phyloP scores from a whole-genome alignment of 2,329 filamentous ascomycete genomes.

The Geoglossum cookeanum region DNA sequence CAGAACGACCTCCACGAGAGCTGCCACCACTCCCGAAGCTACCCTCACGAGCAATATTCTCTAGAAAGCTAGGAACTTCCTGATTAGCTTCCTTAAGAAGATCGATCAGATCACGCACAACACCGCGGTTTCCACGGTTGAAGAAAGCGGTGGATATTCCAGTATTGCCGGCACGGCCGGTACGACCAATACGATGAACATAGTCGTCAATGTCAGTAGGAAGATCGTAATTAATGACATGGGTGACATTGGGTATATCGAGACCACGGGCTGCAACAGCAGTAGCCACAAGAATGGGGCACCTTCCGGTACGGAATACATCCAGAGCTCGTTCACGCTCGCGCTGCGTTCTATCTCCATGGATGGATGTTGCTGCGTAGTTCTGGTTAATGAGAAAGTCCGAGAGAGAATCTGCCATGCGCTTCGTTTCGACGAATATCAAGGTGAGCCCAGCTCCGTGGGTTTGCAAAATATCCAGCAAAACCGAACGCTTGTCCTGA shows the following conservation, averaged over 20 bases:
- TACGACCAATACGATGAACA: constrained; percentile 98
- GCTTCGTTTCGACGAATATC: constrained; percentile 99
- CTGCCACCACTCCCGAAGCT: constrained; percentile 58
- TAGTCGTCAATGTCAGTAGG: constrained; percentile 98
- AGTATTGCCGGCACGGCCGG: constrained; percentile 96
- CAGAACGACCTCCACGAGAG: constrained; percentile 40
- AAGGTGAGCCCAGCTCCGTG: constrained; percentile 65
- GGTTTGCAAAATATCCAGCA: constrained; percentile 92
- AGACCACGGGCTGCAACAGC: constrained; percentile 83
- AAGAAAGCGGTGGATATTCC: constrained; percentile 98
- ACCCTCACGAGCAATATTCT: constrained; percentile 91
- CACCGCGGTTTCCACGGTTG: constrained; percentile 97
- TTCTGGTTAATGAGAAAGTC: constrained; percentile 98
- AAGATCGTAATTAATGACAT: constrained; percentile 99
- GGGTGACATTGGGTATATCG: constrained; percentile 90
- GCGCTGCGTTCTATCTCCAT: constrained; percentile 94
- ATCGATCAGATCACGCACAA: constrained; percentile 92
- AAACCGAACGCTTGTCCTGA: constrained; percentile 88
- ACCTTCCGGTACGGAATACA: constrained; percentile 90
- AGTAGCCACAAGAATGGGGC: constrained; percentile 90
- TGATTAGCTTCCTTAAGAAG: constrained; percentile 97
- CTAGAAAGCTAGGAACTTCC: constrained; percentile 81
- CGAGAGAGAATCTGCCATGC: constrained; percentile 91
- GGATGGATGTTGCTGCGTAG: constrained; percentile 95
- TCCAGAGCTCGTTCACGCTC: constrained; percentile 96